A percentile compares a stretch with the other conserved stretches of the same genome.
phyloP scores from a whole-genome alignment of 148 eudicot genomes.

The Fallopia convolvulus region DNA sequence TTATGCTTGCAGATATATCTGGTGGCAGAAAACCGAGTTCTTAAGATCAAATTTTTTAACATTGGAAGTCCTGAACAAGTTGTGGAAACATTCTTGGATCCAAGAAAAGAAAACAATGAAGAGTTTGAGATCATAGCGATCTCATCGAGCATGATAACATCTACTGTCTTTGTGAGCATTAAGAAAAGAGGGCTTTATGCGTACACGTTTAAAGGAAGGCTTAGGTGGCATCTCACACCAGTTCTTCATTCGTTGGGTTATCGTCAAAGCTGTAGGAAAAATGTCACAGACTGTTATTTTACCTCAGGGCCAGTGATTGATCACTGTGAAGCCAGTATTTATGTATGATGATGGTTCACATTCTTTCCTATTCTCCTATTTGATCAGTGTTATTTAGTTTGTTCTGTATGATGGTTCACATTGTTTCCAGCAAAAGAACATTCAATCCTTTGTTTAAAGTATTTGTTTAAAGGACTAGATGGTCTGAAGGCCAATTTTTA shows the following conservation, averaged over 20 bases:
- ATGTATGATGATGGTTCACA: conserved; percentile 38
- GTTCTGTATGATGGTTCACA: too few relatives aligned
- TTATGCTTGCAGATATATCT: conserved; percentile 53
- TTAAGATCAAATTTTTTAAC: conserved; percentile 38
- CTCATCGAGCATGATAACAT: conserved; percentile 48
- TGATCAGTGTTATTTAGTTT: neutral
- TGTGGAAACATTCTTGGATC: conserved; percentile 52
- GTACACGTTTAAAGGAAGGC: conserved; percentile 43
- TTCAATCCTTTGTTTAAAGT: too few relatives aligned
- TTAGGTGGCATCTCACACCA: conserved; percentile 62
- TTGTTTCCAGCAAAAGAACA: too few relatives aligned
- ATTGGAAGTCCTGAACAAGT: conserved; percentile 35
- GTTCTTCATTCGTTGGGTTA: conserved; percentile 53
- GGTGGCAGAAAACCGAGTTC: conserved; percentile 73
- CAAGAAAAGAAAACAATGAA: conserved; percentile 29
- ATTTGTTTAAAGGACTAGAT: too few relatives aligned
- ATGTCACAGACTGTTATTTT: conserved; percentile 58
- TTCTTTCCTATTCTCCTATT: neutral
- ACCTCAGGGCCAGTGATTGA: conserved; percentile 60
- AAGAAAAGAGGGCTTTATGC: conserved; percentile 62
- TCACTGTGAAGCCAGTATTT: conserved; percentile 79
- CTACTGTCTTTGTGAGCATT: conserved; percentile 55
- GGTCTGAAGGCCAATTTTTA: too few relatives aligned
- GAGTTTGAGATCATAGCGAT: conserved; percentile 64
- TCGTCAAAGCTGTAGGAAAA: conserved; percentile 73